Evolutionary conservation across 345 rosid genomes (phyloP), one percentile per base, ranked within the genome.

Genomic region (Dipteronia sinensis): DNA sequence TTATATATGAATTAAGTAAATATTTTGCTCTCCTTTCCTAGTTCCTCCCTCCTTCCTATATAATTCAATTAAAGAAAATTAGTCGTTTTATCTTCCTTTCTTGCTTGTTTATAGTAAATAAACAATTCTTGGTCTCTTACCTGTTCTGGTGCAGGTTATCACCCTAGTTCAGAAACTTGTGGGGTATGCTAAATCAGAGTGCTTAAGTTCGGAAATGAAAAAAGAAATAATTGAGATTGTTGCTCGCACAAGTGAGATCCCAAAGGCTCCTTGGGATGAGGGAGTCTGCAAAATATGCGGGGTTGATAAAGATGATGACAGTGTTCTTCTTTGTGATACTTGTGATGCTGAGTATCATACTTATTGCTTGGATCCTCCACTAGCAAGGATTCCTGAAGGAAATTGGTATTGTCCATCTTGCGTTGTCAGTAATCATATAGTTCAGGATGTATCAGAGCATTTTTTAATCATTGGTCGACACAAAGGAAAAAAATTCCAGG

Each of bases 321-420:
- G 98, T 78, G 99, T 96, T 77, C 94, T 96, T 75, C 81, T 96
- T 71, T 96, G 99, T 85, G 98, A 96, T 87, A 89, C 95, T 68
- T 96, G 98, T 72, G 97, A 96, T 87, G 91, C 97, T 42, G 98
- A 94, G 87, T 96, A 96, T 85, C 99, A 96, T 85, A 96, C 95
- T 64, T 96, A 96, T 83, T 96, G 99, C 87, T 92, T 96, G 91
- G 90, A 88, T 80, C 99, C 99, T 82, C 99, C 99, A 19, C 90
- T 96, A 75, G 92, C 93, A 58, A 91, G 94, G 82, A 96, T 94
- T 82, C 99, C 99, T 31, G 94, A 94, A 68, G 99, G 99, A 65
- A 96, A 96, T 86, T 96, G 99, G 99, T 96, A 96, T 83, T 94
- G 98, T 74, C 99, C 99, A 73, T 87, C 97, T 74, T 96, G 99